These are phyloP conservation scores for Dalbergia oliveri DNA, from an alignment of 306 rosid genomes.

Conservation along the genomic window DNA sequence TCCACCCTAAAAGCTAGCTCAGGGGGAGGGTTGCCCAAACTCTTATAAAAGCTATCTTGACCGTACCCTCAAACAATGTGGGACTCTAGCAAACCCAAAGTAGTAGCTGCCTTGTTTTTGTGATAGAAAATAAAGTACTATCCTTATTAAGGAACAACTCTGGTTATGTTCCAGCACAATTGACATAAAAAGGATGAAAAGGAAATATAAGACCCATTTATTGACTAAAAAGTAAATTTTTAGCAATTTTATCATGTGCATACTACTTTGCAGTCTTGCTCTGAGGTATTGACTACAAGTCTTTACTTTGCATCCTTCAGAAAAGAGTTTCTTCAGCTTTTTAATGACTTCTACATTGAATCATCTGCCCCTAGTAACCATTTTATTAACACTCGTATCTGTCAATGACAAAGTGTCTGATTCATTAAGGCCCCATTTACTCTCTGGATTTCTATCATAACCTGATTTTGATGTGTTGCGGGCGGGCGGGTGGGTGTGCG, in stretches of 20 bases:
- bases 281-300: neutral
- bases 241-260: neutral
- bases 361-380: neutral
- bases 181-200: neutral
- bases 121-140: neutral
- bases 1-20: too few species aligned
- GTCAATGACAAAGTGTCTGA: neutral
- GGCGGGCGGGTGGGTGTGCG: too few species aligned
- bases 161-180: constrained; percentile 7
- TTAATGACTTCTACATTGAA: neutral
- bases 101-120: constrained; percentile 10
- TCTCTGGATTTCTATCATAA: neutral
- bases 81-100: neutral
- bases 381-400: neutral
- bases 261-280: neutral
- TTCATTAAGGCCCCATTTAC: neutral
- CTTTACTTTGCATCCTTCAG: neutral
- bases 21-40: too few species aligned
- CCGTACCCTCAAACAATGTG: too few species aligned
- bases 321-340: constrained; percentile 7
- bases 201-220: constrained; percentile 6
- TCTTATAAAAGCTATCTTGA: too few species aligned
- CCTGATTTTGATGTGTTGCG: neutral
- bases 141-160: constrained; percentile 7
- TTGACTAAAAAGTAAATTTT: constrained; percentile 10